phyloP scores from a whole-genome alignment of 2,329 filamentous ascomycete species.

The Cladosporium halotolerans region DNA sequence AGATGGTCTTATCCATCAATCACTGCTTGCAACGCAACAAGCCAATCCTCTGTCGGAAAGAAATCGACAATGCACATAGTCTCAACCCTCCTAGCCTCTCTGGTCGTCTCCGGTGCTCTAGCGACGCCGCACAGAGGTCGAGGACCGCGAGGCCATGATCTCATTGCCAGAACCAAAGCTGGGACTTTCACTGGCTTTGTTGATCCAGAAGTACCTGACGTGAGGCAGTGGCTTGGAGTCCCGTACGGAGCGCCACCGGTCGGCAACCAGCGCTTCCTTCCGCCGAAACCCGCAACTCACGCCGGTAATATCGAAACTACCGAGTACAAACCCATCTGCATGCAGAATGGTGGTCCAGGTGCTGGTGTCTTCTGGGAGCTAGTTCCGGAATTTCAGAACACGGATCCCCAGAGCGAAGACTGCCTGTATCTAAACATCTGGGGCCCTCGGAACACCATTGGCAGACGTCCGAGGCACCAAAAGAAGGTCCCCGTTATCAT shows the following conservation, averaged over 20 bases:
- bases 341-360: slow-evolving; percentile 12
- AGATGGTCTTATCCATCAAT: too few relatives aligned
- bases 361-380: slow-evolving; percentile 12
- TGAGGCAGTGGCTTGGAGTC: slow-evolving; percentile 6
- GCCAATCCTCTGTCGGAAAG: too few relatives aligned
- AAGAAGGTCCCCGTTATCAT: slow-evolving; percentile 3
- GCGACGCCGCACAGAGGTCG: neutral
- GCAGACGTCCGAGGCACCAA: neutral
- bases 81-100: too few relatives aligned
- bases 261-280: slow-evolving; percentile 2
- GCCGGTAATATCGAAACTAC: slow-evolving; percentile 8
- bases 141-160: neutral
- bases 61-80: too few relatives aligned
- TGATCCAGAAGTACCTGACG: neutral
- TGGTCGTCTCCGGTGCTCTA: too few relatives aligned
- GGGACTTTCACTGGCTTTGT: slow-evolving; percentile 3
- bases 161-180: slow-evolving; percentile 8
- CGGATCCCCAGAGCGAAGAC: slow-evolving; percentile 29
- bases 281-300: neutral
- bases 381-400: slow-evolving; percentile 13
- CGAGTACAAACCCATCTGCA: slow-evolving; percentile 12
- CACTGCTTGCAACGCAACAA: too few relatives aligned
- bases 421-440: slow-evolving; percentile 43
- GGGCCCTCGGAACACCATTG: slow-evolving; percentile 27
- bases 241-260: slow-evolving; percentile 4